Evolutionary conservation across 352 stramenopile genomes (phyloP).

Genomic region (Phytophthora capsici): DNA sequence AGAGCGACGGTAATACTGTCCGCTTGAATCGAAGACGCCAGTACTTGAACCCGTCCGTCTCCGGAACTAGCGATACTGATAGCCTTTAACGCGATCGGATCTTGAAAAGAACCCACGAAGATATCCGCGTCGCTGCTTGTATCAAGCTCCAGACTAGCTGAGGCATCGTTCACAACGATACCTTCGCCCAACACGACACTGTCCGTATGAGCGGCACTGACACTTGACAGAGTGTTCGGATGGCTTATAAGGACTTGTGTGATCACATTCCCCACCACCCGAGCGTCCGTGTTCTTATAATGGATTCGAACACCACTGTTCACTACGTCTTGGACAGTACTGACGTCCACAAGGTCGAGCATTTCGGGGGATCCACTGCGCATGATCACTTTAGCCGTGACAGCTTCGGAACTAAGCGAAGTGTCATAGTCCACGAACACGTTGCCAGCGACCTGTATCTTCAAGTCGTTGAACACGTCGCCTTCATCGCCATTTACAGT

Average conservation of each 20-base stretch:
- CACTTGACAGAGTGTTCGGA: slow-evolving; percentile 27
- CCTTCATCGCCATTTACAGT: slow-evolving; percentile 23
- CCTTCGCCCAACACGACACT: slow-evolving; percentile 42
- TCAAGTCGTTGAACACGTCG: slow-evolving; percentile 28
- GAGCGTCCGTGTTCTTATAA: slow-evolving; percentile 51
- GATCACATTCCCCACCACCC: slow-evolving; percentile 34
- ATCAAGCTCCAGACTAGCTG: slow-evolving; percentile 28
- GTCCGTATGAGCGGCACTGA: slow-evolving; percentile 12
- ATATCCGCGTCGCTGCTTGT: slow-evolving; percentile 29
- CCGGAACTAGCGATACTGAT: slow-evolving; percentile 27
- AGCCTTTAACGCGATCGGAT: slow-evolving; percentile 15
- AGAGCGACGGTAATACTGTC: slow-evolving; percentile 10
- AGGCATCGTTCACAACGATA: slow-evolving; percentile 44
- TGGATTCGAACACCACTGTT: slow-evolving; percentile 39
- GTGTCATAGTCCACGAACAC: slow-evolving; percentile 52
- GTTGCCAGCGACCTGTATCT: slow-evolving; percentile 38
- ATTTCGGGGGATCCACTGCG: slow-evolving; percentile 35
- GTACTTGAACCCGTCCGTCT: slow-evolving; percentile 23
- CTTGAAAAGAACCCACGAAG: slow-evolving; percentile 22
- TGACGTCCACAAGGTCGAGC: slow-evolving; percentile 42
- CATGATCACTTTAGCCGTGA: slow-evolving; percentile 38
- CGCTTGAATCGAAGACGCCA: slow-evolving; percentile 34
- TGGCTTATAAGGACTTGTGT: slow-evolving; percentile 39
- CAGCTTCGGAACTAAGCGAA: slow-evolving; percentile 20
- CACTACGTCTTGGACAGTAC: slow-evolving; percentile 23